Conservation (phyloP, 108 stramenopile species). For the Fistulifera solaris region DNA sequence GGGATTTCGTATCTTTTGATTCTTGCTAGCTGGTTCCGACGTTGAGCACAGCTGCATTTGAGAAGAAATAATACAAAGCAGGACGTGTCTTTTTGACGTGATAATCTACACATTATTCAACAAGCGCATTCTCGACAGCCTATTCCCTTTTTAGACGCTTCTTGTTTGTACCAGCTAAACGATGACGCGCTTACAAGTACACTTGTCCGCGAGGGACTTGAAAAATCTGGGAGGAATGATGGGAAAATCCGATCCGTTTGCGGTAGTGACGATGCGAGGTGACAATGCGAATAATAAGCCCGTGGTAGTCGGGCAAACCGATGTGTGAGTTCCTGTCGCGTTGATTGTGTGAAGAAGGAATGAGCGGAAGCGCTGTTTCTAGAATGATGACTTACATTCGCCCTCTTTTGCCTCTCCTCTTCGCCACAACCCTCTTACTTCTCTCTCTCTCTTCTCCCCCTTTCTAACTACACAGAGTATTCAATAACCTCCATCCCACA, state of each 20-base stretch:
- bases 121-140: no score
- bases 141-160: no score
- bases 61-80: no score
- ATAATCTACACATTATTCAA: no score
- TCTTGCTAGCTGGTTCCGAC: no score
- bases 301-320: slow-evolving; percentile 41
- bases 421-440: neutral
- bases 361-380: neutral
- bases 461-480: slow-evolving; percentile 18
- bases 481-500: slow-evolving; percentile 36
- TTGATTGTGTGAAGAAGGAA: neutral
- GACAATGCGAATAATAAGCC: slow-evolving; percentile 34
- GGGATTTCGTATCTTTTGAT: no score
- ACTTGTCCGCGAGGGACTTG: slow-evolving; percentile 31
- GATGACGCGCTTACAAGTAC: slow-evolving; percentile 31
- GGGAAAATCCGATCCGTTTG: slow-evolving; percentile 63
- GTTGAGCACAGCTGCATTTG: no score
- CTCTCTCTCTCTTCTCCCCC: neutral
- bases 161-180: neutral
- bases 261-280: slow-evolving; percentile 57
- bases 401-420: slow-evolving; percentile 1
- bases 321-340: slow-evolving; percentile 38
- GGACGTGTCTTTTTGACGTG: no score
- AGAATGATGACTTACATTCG: no score
- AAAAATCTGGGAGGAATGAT: slow-evolving; percentile 27